Percentiles rank a stretch among this genome's conserved stretches.
Evolutionary conservation across 768 basidiomycete genomes (phyloP).

Genomic region (Mycena pura): DNA sequence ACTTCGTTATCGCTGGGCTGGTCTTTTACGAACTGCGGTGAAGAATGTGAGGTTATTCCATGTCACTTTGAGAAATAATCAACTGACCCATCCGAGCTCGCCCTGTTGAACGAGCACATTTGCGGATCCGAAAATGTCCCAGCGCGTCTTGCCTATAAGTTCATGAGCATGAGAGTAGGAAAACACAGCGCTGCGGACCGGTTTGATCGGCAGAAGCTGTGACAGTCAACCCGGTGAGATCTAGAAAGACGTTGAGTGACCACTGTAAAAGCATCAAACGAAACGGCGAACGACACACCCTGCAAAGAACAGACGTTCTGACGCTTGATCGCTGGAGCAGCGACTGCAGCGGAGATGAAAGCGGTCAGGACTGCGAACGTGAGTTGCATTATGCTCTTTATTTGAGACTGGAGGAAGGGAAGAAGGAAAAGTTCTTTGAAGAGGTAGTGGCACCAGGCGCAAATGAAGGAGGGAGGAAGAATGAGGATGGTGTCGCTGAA

Average conservation of each 20-base stretch:
- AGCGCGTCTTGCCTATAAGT: conserved; percentile 1
- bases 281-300: not conserved
- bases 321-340: conserved; percentile 14
- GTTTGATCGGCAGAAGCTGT: conserved; percentile 11
- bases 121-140: conserved; percentile 4
- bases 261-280: not conserved
- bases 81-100: conserved; percentile 13
- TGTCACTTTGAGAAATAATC: not conserved
- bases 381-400: conserved; percentile 11
- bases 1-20: conserved; percentile 22
- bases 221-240: conserved; percentile 5
- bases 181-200: not conserved
- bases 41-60: not conserved
- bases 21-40: conserved; percentile 7
- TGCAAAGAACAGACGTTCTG: conserved; percentile 16
- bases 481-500: not conserved
- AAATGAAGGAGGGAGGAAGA: not conserved
- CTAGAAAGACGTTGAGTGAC: not conserved
- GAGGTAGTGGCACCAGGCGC: not conserved
- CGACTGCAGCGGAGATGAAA: conserved; percentile 10
- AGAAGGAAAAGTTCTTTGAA: not conserved
- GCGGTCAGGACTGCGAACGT: conserved; percentile 11
- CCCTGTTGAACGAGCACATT: conserved; percentile 10
- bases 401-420: not conserved
- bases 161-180: not conserved